Base-by-base conservation (phyloP, 495 filamentous ascomycete genomes). In the Bathelium albidoporum region DNA sequence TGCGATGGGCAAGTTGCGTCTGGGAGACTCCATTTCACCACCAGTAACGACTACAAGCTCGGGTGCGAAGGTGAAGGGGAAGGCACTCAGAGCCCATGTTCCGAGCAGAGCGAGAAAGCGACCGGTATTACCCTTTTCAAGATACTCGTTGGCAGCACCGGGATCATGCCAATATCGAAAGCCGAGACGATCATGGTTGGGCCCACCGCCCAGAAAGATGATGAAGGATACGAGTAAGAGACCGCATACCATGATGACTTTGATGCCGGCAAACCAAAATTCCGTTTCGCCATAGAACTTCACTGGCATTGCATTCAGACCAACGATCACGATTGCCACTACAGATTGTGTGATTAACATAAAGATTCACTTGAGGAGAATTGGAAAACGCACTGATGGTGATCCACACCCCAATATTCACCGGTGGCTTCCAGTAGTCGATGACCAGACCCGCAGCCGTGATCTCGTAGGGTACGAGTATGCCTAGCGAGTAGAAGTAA, bases 191-290 rank as follows among this genome's bases (percentile, higher is more conserved):
- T 73, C 73, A 77, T 80, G 82, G 31, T 78, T 74, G 0, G 82
- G 76, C 1, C 84, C 81, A 9, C 82, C 86, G 14, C 87, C 87
- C 24, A 82, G 77, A 68, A 85, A 81, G 61, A 86, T 80, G 61
- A 88, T 82, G 66, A 90, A 79, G n/a, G 84, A 83, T 61, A 89
- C 76, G 43, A 89, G 73, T 69, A 89, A 80, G 31, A 90, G 78
- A 2, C 84, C 84, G 43, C 85, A 71, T 59, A 89, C 85, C 29
- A 85, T 82, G 39, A 83, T 73, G 18, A 89, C 78, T 71, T 89
- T 88, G 68, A 87, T 76, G 49, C 76, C 68, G 12, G 81, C 83
- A 58, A 85, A 84, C 22, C 73, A 76, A 65, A 85, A 86, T 72
- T 85, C 83, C 12, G 82, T 79, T 69, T 86, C 83, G 55, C 83